These are phyloP conservation scores for Cystobasidium ongulense DNA, from an alignment of 768 basidiomycete species.

Conservation along the genomic window DNA sequence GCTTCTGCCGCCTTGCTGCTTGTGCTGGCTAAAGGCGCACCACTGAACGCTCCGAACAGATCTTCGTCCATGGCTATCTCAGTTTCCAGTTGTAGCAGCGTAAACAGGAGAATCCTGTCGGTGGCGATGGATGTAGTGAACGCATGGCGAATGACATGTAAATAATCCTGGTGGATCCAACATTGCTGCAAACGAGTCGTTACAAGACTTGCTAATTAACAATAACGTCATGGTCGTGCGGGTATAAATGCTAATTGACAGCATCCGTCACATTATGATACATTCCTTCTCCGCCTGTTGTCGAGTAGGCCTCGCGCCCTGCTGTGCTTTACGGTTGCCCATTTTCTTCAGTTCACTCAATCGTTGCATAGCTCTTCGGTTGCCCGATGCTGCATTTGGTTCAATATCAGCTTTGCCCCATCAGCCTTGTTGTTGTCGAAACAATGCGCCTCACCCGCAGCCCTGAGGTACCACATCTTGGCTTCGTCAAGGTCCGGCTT, in stretches of 20 bases:
- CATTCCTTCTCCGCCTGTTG: conserved; percentile 90
- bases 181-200: neutral
- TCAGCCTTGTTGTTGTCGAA: conserved; percentile 1
- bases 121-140: conserved; percentile 8
- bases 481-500: conserved; percentile 93
- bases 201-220: neutral
- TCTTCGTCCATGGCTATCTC: conserved; percentile 12
- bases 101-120: neutral
- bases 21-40: neutral
- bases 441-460: conserved; percentile 64
- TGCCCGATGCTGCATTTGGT: conserved; percentile 72
- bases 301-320: conserved; percentile 73
- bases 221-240: neutral
- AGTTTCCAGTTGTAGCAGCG: neutral
- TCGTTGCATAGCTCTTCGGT: conserved; percentile 91
- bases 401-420: neutral
- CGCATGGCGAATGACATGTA: no score
- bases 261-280: conserved; percentile 50
- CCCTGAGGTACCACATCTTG: conserved; percentile 98
- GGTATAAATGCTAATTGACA: neutral
- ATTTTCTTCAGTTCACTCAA: conserved; percentile 84
- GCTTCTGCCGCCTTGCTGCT: neutral
- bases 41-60: conserved; percentile 19
- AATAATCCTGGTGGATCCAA: no score
- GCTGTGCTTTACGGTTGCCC: conserved; percentile 54